Conservation (phyloP, 352 stramenopile species). For the Phytophthora cactorum region DNA sequence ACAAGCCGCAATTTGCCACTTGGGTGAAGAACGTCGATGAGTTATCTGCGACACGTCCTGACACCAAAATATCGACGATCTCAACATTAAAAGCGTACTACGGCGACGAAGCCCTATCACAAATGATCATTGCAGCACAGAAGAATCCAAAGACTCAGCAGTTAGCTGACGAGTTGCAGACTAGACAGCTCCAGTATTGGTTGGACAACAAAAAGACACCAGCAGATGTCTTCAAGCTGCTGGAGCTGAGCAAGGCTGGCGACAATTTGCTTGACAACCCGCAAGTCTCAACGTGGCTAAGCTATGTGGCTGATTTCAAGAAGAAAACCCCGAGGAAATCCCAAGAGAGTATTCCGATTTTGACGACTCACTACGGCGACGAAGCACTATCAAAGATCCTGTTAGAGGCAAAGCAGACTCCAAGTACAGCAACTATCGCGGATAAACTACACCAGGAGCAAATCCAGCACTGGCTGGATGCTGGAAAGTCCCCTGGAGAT, state of each 20-base stretch:
- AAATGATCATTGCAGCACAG: neutral
- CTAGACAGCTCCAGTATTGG: neutral
- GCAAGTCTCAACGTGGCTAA: too few species aligned
- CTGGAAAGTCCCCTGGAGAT: too few species aligned
- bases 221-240: neutral
- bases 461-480: too few species aligned
- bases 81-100: neutral
- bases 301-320: too few species aligned
- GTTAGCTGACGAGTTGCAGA: neutral
- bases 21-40: neutral
- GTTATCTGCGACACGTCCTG: neutral
- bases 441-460: too few species aligned
- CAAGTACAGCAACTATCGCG: too few species aligned
- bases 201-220: neutral
- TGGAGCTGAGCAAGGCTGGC: neutral
- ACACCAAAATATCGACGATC: neutral
- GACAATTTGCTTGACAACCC: too few species aligned
- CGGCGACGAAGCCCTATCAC: neutral
- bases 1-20: neutral
- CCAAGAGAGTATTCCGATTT: too few species aligned
- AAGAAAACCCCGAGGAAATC: too few species aligned
- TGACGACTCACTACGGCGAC: too few species aligned
- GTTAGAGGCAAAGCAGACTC: too few species aligned
- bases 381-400: too few species aligned
- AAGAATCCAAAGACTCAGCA: neutral